Evolutionary conservation across 2,329 filamentous ascomycete species (phyloP), one percentile per base, ranked within the genome.

Genomic region (Neocatenulostroma microsporum): DNA sequence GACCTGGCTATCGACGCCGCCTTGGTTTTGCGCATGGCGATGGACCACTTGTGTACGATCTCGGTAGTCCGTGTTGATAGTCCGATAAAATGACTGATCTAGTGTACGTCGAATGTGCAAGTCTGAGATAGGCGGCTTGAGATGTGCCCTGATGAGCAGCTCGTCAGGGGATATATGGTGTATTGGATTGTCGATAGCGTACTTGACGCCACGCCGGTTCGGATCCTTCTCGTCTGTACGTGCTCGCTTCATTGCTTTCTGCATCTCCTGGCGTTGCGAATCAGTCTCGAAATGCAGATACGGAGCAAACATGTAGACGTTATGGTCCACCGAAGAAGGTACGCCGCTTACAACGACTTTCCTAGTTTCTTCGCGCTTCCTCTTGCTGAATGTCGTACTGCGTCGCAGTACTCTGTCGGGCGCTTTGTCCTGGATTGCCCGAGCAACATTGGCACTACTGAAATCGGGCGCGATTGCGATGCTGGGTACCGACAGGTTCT

Each of bases 61-160:
- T 23, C 77, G 69, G 7, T 61, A 66, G 28, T 69, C 62, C 0
- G 77, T 82, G 45, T 80, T 71, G 34, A 76, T 74, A 30, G 76
- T 76, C 25, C 78, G 74, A 45, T 80, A 80, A 51, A 75, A 78
- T 53, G 75, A 81, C 38, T 82, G 77, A 48, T 81, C 77, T 1
- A 81, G 60, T 0, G 78, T 81, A 15, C 78, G 65, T 8, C 77
- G 69, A 0, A 77, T 68, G 50, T 82, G 77, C 2, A 78, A 57
- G 14, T 18, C 21, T 6, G 21, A 25, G 8, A 11, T 30, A 4
- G 30, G 21, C 7, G 30, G 24, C 11, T 29, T 27, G 21, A 36
- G 20, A 26, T 28, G 32, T 10, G 32, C 32, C 18, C 14, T 19
- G 14, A 30, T 18, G 4, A 36, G 25, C 3, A 58, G 59, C 4